Base-by-base conservation (phyloP, 805 yeast genomes). In the Barnettozyma vustinii region DNA sequence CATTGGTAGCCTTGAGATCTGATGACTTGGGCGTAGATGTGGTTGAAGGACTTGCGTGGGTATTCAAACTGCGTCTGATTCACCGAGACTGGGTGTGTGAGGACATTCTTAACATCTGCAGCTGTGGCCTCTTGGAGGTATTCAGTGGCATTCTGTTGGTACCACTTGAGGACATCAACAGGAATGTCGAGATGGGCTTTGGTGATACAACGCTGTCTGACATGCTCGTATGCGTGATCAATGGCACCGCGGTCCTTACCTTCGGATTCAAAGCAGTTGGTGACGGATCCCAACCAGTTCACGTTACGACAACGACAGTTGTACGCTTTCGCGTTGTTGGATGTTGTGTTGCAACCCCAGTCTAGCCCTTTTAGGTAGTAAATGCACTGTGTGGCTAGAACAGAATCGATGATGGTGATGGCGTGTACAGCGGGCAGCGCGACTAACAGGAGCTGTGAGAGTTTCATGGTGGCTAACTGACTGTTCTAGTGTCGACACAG, bases 211-310 rank as follows among this genome's bases (percentile, higher is more conserved):
- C 76, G 58, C 4, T 51, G 53, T 26, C 65, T 58, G 5, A 74
- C 46, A 56, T 74, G 76, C 40, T 55, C 56, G 39, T 68, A 68
- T 1, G 73, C 78, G 47, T 73, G 75, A n/a, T 65, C 56, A 9
- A 63, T 53, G 30, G 62, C 59, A 13, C 54, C 52, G 18, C 64
- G 57, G 36, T 58, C 33, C 19, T 32, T 37, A 15, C 46, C 62
- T 42, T 65, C 63, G 13, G 58, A 57, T 32, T 65, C 56, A n/a
- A 74, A 62, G 58, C 79, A 75, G 40, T 62, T 65, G 1, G 77
- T 64, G 1, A 74, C 65, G 0, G 76, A 65, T 2, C 76, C 76
- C 20, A 74, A 49, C 77, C 77, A 75, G 37, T 72, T 66, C 20
- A 62, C 50, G 53, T 73, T 73, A 4, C 56, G 53, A 54, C 79